Conservation (phyloP, 768 basidiomycete species). For the Clathrus columnatus region DNA sequence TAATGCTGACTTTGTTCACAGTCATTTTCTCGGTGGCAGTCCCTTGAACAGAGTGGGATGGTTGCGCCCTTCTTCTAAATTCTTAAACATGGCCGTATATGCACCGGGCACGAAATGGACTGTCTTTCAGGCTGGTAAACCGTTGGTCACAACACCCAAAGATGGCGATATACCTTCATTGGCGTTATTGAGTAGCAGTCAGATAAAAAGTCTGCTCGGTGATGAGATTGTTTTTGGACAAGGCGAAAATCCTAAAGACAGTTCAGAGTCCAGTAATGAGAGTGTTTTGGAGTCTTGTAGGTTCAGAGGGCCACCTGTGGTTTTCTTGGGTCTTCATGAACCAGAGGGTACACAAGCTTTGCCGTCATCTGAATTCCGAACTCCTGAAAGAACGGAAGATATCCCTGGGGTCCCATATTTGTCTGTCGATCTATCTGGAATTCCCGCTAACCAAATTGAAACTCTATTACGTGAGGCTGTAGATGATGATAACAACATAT, state of each 20-base stretch:
- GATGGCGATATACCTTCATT: conserved; percentile 29
- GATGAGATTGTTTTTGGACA: conserved; percentile 65
- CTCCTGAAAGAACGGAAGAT: conserved; percentile 42
- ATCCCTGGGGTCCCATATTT: conserved; percentile 83
- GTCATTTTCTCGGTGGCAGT: conserved; percentile 47
- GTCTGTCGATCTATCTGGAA: conserved; percentile 60
- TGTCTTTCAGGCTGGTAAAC: conserved; percentile 65
- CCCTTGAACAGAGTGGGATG: conserved; percentile 77
- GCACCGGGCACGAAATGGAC: conserved; percentile 66
- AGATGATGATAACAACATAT: conserved; percentile 29
- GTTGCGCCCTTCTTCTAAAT: conserved; percentile 63
- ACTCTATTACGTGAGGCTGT: conserved; percentile 31
- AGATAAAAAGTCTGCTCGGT: conserved; percentile 59
- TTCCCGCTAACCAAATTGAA: conserved; percentile 18
- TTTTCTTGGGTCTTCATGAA: conserved; percentile 79
- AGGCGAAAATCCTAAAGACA: conserved; percentile 37
- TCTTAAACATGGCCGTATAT: conserved; percentile 62
- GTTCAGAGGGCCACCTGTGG: conserved; percentile 48
- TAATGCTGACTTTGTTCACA: neutral
- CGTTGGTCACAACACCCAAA: conserved; percentile 39
- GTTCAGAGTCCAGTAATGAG: conserved; percentile 16
- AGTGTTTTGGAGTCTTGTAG: conserved; percentile 46
- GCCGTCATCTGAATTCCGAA: conserved; percentile 55
- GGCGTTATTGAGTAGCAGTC: conserved; percentile 49
- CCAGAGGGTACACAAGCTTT: conserved; percentile 41